Conservation (phyloP, 129 eudicot genomes). For the Centrapalus pauciflorus region DNA sequence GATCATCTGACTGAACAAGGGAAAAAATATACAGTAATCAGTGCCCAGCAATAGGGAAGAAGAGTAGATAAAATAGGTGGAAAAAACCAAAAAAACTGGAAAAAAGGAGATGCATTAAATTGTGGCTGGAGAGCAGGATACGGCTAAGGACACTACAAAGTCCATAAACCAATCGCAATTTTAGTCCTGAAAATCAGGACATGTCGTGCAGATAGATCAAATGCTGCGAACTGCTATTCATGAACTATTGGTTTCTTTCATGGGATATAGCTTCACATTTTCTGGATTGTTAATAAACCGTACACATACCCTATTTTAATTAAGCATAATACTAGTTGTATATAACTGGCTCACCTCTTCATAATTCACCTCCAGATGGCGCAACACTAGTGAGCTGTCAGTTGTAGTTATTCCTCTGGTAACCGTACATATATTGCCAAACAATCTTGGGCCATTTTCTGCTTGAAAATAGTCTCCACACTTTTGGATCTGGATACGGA, state of each 20-base stretch:
- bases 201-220: not conserved
- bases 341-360: slow-evolving; percentile 55
- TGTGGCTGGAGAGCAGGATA: not conserved
- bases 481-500: slow-evolving; percentile 61
- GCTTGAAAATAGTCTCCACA: slow-evolving; percentile 97
- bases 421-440: slow-evolving; percentile 62
- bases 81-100: not conserved
- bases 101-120: not conserved
- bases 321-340: not conserved
- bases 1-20: slow-evolving; percentile 4
- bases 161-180: not conserved
- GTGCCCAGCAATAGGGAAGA: not conserved
- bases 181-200: not conserved
- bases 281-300: not conserved
- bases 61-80: not conserved
- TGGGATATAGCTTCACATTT: not conserved
- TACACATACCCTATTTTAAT: slow-evolving; percentile 13
- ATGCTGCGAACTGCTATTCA: not conserved
- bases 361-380: slow-evolving; percentile 70
- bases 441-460: slow-evolving; percentile 84
- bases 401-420: slow-evolving; percentile 56
- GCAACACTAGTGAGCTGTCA: slow-evolving; percentile 59
- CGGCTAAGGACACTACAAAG: not conserved
- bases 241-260: not conserved
- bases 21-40: not conserved